Evolutionary conservation across 192 early-diverging fungal species (phyloP).

Genomic region (Coemansia sp.): DNA sequence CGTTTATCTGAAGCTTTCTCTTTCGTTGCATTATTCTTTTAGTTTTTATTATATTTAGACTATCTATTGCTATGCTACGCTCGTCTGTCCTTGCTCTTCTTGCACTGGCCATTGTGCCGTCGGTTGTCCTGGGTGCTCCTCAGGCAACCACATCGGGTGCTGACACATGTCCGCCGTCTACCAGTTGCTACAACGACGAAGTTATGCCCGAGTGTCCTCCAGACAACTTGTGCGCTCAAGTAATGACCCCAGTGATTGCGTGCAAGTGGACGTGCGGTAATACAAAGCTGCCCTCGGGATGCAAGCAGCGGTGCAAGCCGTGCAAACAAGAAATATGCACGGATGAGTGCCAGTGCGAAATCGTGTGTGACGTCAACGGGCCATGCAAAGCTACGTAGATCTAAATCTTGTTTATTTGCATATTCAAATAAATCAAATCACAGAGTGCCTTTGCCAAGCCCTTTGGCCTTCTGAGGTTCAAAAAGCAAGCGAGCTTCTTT

Average conservation of each 20-base stretch:
- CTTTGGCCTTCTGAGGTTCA: too few relatives aligned
- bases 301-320: conserved; percentile 30
- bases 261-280: conserved; percentile 25
- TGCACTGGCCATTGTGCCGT: not conserved
- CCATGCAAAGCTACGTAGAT: conserved; percentile 13
- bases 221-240: not conserved
- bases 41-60: not conserved
- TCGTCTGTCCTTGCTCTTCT: not conserved
- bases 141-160: not conserved
- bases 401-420: not conserved
- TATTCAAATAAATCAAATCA: not conserved
- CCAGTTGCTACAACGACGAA: not conserved
- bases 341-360: conserved; percentile 29
- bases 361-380: conserved; percentile 15
- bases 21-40: not conserved
- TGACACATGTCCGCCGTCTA: not conserved
- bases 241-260: conserved; percentile 12
- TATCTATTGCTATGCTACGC: not conserved
- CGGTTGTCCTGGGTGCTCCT: not conserved
- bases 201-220: not conserved
- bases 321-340: conserved; percentile 27
- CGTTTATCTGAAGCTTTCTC: not conserved
- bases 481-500: not conserved
- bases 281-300: conserved; percentile 4
- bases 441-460: too few relatives aligned